Conservation (phyloP, 1,284 basidiomycete species). For the Phlebopus sp. region DNA sequence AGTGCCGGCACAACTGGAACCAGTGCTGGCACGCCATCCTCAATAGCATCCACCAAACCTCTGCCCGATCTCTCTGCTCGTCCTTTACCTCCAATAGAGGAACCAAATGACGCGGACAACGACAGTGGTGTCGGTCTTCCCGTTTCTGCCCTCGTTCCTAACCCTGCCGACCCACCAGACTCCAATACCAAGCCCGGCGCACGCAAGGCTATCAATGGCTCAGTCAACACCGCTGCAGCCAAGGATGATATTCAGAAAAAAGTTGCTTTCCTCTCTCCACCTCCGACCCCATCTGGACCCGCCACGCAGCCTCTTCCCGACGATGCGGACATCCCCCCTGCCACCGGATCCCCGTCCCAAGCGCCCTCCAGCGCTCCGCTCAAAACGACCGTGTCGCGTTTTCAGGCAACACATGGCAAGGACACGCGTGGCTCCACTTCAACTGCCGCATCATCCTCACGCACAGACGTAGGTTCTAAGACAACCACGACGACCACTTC, state of each 20-base stretch:
- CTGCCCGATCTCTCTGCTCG: slow-evolving; percentile 60
- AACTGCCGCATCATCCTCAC: slow-evolving; percentile 55
- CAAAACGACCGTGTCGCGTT: slow-evolving; percentile 71
- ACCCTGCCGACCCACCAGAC: slow-evolving; percentile 38
- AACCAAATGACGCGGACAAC: slow-evolving; percentile 36
- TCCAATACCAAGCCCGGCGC: slow-evolving; percentile 46
- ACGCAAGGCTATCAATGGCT: slow-evolving; percentile 50
- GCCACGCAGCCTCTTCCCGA: slow-evolving; percentile 35
- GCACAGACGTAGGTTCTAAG: slow-evolving; percentile 44
- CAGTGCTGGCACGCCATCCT: slow-evolving; percentile 44
- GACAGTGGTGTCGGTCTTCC: slow-evolving; percentile 34
- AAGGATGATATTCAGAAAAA: slow-evolving; percentile 63
- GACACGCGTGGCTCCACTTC: slow-evolving; percentile 66
- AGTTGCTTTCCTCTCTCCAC: slow-evolving; percentile 79
- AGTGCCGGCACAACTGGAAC: slow-evolving; percentile 34
- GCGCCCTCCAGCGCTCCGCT: slow-evolving; percentile 33
- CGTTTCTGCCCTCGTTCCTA: slow-evolving; percentile 21
- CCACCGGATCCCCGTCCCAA: slow-evolving; percentile 38
- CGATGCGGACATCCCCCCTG: slow-evolving; percentile 35
- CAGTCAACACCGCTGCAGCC: slow-evolving; percentile 31
- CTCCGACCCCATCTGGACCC: slow-evolving; percentile 54
- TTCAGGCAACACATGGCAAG: slow-evolving; percentile 67
- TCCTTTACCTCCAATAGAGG: slow-evolving; percentile 51
- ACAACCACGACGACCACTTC: slow-evolving; percentile 35
- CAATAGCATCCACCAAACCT: slow-evolving; percentile 59